Base-by-base conservation (phyloP, 73 alveolate species). In the Paraurostyla sp. region DNA sequence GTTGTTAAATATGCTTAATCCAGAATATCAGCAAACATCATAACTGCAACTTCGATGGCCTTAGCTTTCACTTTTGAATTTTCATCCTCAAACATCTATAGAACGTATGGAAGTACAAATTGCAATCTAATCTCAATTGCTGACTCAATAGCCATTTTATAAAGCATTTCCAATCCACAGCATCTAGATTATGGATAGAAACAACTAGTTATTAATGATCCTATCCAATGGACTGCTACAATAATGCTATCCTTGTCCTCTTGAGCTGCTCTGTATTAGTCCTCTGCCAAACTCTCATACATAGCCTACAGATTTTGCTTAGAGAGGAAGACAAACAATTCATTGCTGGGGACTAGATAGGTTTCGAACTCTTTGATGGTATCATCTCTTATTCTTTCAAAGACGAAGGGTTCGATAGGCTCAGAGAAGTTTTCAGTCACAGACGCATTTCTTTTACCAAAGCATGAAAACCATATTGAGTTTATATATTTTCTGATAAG, bases 111-210 rank as follows among this genome's bases (percentile, higher is more conserved):
- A 20, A 90, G 49, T 22, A 90, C 82, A 86, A 42, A 90, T 45
- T 90, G 71, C 0, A 90, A 80, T 36, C 91, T 49, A 48, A 68
- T 63, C 52, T 81, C 95, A 11, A 69, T 46, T 7, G 83, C 32
- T 11, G 91, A 81, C 38, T 81, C 81, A 2, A 11, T 35, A 27
- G 92, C 95, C 49, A 90, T 82, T 32, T 49, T 32, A 25, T 40
- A 40, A 59, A 90, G 89, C 86, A 90, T 81, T 42, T 90, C 95
- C 0, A 90, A 69, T 0, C 90, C 89, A 40, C 90, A 45, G 41
- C 43, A 22, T 43, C 60, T 90, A n/a, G 76, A 29, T 49, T 78
- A 59, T 4, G 95, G 95, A 78, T 82, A 76, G 65, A 41, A 46
- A 35, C 88, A 78, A 54, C 78, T 60, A 6, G 68, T n/a, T 43